Evolutionary conservation across 2,329 filamentous ascomycete genomes (phyloP), one percentile per base, ranked within the genome.

Genomic region (Microdochium bolleyi): DNA sequence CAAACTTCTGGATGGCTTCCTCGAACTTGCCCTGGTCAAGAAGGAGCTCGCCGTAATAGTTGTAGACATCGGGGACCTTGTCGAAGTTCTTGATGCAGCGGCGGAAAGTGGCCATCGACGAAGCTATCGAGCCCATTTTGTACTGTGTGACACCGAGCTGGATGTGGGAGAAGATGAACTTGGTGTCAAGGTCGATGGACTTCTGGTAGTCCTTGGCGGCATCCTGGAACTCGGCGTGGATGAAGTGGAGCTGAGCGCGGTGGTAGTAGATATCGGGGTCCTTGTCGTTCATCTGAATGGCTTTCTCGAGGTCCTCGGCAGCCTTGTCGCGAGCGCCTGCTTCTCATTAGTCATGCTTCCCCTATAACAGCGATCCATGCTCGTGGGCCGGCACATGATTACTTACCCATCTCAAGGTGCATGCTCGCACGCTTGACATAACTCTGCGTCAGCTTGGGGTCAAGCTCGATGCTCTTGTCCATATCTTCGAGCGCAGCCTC

Each of bases 241-340:
- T 97, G 75, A 99, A 99, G 76, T 96, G 92, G 22, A 97, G 84
- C 73, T 99, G 94, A 14, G 94, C 94, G 57, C 94, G 92, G 78
- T 99, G 94, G 77, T 99, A 99, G 80, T 92, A 99, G 68, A 99
- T 95, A 66, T 99, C 94, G 7, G 94, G 92, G 64, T 99, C 94
- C 52, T 88, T 80, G 61, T 84, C 80, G 74, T 96, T 92, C 70
- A 96, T 88, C 61, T 83, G 79, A 62, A 95, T 82, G 34, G 94
- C 94, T 62, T 86, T 81, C 58, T 88, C 87, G 64, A 99, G 96
- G 70, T 97, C 92, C 55, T 85, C 80, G 55, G 90, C 86, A 44
- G 94, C 92, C 65, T 86, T 85, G n/a, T 91, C 87, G 52, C 89
- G 88, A 64, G 92, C 85, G 57, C 89, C 87, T 88, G 58, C 50